Evolutionary conservation across 148 eudicot species (phyloP).

Genomic region (Silene conica): DNA sequence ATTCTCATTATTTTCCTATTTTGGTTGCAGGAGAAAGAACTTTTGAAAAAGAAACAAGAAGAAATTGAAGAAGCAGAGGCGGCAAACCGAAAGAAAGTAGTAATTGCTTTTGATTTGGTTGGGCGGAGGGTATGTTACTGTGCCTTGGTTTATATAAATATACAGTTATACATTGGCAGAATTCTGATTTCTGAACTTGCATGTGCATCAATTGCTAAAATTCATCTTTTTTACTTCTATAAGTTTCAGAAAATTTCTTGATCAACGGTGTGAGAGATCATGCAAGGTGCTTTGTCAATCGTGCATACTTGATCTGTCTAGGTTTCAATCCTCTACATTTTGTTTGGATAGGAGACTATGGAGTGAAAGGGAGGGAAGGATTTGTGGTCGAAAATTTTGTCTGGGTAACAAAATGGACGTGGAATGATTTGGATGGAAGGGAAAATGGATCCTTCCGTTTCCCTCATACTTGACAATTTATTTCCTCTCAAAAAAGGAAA

Average conservation of each 20-base stretch:
- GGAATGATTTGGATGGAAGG: too few relatives aligned
- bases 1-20: background rate
- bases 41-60: constrained; percentile 73
- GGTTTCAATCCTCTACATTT: background rate
- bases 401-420: too few relatives aligned
- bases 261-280: too few relatives aligned
- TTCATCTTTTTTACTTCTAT: too few relatives aligned
- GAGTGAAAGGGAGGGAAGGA: too few relatives aligned
- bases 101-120: constrained; percentile 90
- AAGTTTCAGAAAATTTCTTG: too few relatives aligned
- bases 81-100: constrained; percentile 75
- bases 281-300: too few relatives aligned
- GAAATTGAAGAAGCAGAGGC: constrained; percentile 79
- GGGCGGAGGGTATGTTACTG: constrained; percentile 77
- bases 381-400: too few relatives aligned
- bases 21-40: constrained; percentile 79
- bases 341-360: background rate
- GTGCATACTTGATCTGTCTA: background rate
- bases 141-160: background rate
- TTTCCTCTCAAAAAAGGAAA: too few relatives aligned
- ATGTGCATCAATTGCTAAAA: too few relatives aligned
- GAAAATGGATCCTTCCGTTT: too few relatives aligned
- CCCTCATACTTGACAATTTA: too few relatives aligned
- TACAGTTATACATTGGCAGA: background rate
- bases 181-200: background rate